These are phyloP conservation scores for Fusarium multiceps DNA, from an alignment of 2,329 filamentous ascomycete species.

Conservation along the genomic window DNA sequence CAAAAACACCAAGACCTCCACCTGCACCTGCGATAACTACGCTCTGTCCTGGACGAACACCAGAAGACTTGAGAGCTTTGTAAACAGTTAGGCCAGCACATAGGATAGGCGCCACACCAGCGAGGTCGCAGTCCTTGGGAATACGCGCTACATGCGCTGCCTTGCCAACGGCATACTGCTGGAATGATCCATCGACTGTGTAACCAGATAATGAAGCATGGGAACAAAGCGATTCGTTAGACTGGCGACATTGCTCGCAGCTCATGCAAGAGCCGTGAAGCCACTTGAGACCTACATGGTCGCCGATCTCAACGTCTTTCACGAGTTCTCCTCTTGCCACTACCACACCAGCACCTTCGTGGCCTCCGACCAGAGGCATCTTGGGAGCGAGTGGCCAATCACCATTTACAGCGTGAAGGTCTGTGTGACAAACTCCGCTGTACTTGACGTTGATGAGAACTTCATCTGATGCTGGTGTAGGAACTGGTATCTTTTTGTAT, in stretches of 20 bases:
- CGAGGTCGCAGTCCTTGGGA: conserved; percentile 77
- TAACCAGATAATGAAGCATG: conserved; percentile 82
- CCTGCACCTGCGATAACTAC: conserved; percentile 86
- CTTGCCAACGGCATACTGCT: conserved; percentile 87
- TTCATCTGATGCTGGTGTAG: conserved; percentile 82
- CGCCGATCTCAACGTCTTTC: conserved; percentile 79
- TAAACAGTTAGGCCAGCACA: conserved; percentile 87
- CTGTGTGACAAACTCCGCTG: conserved; percentile 89
- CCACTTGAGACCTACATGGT: conserved; percentile 89
- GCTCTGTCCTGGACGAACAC: conserved; percentile 75
- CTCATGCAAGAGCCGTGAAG: conserved; percentile 83
- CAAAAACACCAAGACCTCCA: conserved; percentile 79
- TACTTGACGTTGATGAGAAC: conserved; percentile 89
- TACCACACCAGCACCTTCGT: conserved; percentile 80
- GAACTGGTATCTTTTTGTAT: conserved; percentile 83
- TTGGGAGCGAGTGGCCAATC: conserved; percentile 86
- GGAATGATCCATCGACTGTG: conserved; percentile 89
- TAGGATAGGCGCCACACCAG: conserved; percentile 80
- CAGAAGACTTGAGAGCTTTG: conserved; percentile 85
- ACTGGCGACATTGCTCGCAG: conserved; percentile 82
- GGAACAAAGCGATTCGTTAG: conserved; percentile 83
- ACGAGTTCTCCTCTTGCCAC: conserved; percentile 82
- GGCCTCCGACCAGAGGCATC: conserved; percentile 83
- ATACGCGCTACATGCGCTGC: conserved; percentile 83
- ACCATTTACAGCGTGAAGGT: conserved; percentile 79